Evolutionary conservation across 2,329 filamentous ascomycete genomes (phyloP), one percentile per base, ranked within the genome.

Genomic region (Ascochyta viciae-villosae): DNA sequence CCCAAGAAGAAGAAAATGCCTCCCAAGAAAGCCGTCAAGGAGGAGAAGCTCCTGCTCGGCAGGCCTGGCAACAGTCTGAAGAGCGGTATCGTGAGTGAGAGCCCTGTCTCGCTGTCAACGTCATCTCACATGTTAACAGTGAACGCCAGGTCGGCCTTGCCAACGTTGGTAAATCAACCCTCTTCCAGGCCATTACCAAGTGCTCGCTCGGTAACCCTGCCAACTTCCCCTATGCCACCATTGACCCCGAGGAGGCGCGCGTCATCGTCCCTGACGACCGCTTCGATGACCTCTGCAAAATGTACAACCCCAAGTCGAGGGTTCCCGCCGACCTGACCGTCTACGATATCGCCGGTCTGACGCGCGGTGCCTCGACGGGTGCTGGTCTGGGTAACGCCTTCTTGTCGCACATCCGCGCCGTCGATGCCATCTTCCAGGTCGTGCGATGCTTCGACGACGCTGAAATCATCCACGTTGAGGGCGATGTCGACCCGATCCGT

Each of bases 121-220:
- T 74, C 70, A 68, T 76, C 60, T 70, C 69, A 69, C 50, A 42
- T 52, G 46, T 79, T 79, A 75, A 80, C 75, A 76, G 70, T 76
- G 66, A 67, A 70, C 71, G 73, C 60, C 77, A 96, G 92, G 92
- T 99, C 80, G 95, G 95, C 81, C 88, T 99, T 74, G 95, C 95
- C 79, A 99, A 99, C 80, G 96, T 99, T 71, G 95, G 95, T 80
- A 99, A 99, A 84, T 99, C 95, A 66, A 99, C 96, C 31, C 88
- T 99, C 72, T 99, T 99, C 87, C 96, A 99, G 84, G 92, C 95
- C 76, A 97, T 99, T 81, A 99, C 95, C 76, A 98, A 97, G 85
- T 96, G 90, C 80, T 87, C 88, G 65, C 89, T 99, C 73, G 95
- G 96, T 81, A 99, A 98, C 83, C 96, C 96, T 72, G 95, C 95